phyloP scores from a whole-genome alignment of 208 protist species.

The Angomonas deanei region DNA sequence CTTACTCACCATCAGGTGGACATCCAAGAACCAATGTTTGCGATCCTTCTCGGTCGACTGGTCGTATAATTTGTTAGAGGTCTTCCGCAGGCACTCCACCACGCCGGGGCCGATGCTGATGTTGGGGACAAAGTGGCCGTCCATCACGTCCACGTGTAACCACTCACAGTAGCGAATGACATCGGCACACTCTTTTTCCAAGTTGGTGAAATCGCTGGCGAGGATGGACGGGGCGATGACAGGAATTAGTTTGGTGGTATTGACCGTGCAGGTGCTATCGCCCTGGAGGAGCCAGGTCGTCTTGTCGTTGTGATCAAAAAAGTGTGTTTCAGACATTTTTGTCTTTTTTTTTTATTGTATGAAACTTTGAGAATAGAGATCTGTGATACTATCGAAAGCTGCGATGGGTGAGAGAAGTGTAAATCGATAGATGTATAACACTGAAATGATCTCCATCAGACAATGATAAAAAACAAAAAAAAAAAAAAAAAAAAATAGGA shows the following conservation, averaged over 20 bases:
- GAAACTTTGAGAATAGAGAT: too few relatives aligned
- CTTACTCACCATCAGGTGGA: slow-evolving; percentile 96
- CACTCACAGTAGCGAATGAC: slow-evolving; percentile 89
- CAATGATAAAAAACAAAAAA: too few relatives aligned
- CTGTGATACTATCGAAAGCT: too few relatives aligned
- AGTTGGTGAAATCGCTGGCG: slow-evolving; percentile 77
- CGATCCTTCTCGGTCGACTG: too few relatives aligned
- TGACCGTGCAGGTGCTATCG: slow-evolving; percentile 8
- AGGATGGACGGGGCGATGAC: slow-evolving; percentile 91
- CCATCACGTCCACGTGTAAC: slow-evolving; percentile 98
- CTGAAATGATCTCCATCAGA: too few relatives aligned
- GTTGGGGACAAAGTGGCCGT: slow-evolving; percentile 98
- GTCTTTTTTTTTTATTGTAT: not conserved
- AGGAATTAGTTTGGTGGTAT: slow-evolving; percentile 25
- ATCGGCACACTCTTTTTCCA: slow-evolving; percentile 74
- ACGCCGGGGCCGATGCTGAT: slow-evolving; percentile 94
- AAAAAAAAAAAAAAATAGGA: slow-evolving; percentile 4
- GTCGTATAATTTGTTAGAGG: slow-evolving; percentile 47
- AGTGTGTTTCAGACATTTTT: not conserved
- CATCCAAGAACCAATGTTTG: slow-evolving; percentile 90
- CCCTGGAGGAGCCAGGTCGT: slow-evolving; percentile 50
- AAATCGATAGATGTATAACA: too few relatives aligned
- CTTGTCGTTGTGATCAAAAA: slow-evolving; percentile 21
- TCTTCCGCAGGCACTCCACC: slow-evolving; percentile 83
- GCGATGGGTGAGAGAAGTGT: too few relatives aligned